Evolutionary conservation across 768 basidiomycete genomes (phyloP).

Genomic region (Lactarius quietus): DNA sequence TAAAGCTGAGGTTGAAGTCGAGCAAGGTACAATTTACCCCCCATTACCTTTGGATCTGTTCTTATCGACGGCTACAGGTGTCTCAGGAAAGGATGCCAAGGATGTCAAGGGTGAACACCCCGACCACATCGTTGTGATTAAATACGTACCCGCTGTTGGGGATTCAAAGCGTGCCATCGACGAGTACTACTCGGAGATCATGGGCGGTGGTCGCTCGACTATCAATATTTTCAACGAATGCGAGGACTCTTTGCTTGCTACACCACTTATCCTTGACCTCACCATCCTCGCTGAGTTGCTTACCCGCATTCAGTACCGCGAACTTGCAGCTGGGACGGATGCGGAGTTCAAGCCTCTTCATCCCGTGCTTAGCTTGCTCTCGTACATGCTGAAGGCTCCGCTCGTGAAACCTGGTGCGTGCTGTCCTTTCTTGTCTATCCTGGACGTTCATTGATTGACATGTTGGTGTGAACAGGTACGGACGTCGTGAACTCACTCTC

Average conservation of each 20-base stretch:
- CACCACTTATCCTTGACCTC: slow-evolving; percentile 93
- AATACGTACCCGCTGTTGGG: slow-evolving; percentile 94
- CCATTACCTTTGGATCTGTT: background rate
- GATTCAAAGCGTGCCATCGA: slow-evolving; percentile 99
- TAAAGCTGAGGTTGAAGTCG: slow-evolving; percentile 40
- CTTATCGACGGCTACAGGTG: slow-evolving; percentile 22
- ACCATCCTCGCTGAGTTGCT: slow-evolving; percentile 91
- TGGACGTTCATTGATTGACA: slow-evolving; percentile 2
- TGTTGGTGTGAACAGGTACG: slow-evolving; percentile 44
- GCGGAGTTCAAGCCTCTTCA: slow-evolving; percentile 80
- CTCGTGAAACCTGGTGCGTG: slow-evolving; percentile 82
- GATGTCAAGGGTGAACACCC: slow-evolving; percentile 90
- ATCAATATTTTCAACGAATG: slow-evolving; percentile 99
- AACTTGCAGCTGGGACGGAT: slow-evolving; percentile 39
- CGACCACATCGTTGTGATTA: slow-evolving; percentile 95
- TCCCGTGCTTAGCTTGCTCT: slow-evolving; percentile 86
- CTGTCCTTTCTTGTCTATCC: background rate
- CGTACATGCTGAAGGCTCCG: slow-evolving; percentile 98
- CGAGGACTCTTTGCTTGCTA: slow-evolving; percentile 96
- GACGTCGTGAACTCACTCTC: slow-evolving; percentile 94
- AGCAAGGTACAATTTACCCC: slow-evolving; percentile 5
- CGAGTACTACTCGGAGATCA: slow-evolving; percentile 98
- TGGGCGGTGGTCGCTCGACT: slow-evolving; percentile 90
- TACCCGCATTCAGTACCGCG: slow-evolving; percentile 88
- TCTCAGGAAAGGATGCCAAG: slow-evolving; percentile 45